Conservation (phyloP, 768 basidiomycete species). For the Pleurotus eryngii region DNA sequence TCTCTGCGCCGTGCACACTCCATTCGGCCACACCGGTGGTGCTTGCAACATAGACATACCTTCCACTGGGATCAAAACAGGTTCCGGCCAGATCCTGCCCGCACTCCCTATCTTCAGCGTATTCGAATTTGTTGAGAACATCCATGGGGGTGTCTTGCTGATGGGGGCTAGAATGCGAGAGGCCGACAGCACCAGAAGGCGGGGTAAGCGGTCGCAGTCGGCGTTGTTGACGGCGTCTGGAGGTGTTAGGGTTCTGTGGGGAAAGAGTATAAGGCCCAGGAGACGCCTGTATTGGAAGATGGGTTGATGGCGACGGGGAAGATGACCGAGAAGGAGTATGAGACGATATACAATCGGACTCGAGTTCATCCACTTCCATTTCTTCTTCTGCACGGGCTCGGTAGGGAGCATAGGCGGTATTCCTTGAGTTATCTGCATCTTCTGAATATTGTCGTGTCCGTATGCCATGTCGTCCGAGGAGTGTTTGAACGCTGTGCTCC, state of each 20-base stretch:
- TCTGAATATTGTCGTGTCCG: conserved; percentile 28
- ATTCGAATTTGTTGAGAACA: neutral
- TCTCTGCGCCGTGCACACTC: conserved; percentile 67
- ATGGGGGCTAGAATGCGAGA: neutral
- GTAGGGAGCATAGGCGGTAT: neutral
- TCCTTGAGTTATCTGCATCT: neutral
- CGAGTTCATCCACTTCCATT: conserved; percentile 50
- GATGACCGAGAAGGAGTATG: conserved; percentile 30
- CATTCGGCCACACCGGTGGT: conserved; percentile 72
- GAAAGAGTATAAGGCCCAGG: conserved; percentile 10
- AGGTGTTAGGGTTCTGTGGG: conserved; percentile 4
- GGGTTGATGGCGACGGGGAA: conserved; percentile 41
- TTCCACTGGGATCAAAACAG: conserved; percentile 71
- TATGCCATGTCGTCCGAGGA: conserved; percentile 48
- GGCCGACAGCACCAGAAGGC: neutral
- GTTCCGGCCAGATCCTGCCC: conserved; percentile 64
- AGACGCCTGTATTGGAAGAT: conserved; percentile 12
- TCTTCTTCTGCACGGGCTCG: conserved; percentile 25
- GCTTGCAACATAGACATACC: conserved; percentile 66
- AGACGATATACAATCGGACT: conserved; percentile 54
- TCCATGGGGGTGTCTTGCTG: conserved; percentile 10
- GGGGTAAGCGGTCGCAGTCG: neutral
- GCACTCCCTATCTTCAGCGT: conserved; percentile 6
- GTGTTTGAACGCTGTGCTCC: conserved; percentile 55
- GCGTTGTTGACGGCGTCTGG: neutral